A percentile compares a stretch with the other conserved stretches of the same genome.
phyloP scores from a whole-genome alignment of 2,329 filamentous ascomycete species.

The Colletotrichum sp. region DNA sequence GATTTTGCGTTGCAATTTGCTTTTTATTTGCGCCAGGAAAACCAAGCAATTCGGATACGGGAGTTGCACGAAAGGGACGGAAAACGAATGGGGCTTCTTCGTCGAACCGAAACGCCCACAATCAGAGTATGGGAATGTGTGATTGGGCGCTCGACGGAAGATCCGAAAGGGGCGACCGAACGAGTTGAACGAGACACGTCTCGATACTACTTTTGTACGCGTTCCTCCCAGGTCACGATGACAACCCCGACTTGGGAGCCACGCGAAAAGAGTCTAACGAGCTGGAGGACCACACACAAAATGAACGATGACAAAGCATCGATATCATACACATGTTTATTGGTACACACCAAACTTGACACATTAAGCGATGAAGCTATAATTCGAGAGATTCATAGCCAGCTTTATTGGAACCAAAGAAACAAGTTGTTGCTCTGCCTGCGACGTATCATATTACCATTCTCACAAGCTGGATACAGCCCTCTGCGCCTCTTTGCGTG shows the following conservation, averaged over 20 bases:
- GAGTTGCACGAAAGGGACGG: background rate
- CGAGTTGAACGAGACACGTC: background rate
- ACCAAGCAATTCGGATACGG: background rate
- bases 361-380: constrained; percentile 21
- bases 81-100: background rate
- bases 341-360: constrained; percentile 1
- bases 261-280: background rate
- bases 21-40: background rate
- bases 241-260: background rate
- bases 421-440: constrained; percentile 5
- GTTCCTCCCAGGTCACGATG: background rate
- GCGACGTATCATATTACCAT: constrained; percentile 1
- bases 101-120: background rate
- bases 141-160: constrained; percentile 8
- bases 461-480: background rate
- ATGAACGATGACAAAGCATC: constrained; percentile 8
- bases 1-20: constrained; percentile 8
- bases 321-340: background rate
- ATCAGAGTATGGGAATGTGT: constrained; percentile 7
- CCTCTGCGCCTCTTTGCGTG: background rate
- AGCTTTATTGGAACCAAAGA: constrained; percentile 18
- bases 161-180: constrained; percentile 20
- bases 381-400: constrained; percentile 23
- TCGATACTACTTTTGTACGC: background rate
- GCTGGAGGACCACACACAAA: background rate